Percentiles rank a stretch among this genome's conserved stretches.
Conservation (phyloP, 2,329 filamentous ascomycete genomes). For the Aspergillus cejpii region DNA sequence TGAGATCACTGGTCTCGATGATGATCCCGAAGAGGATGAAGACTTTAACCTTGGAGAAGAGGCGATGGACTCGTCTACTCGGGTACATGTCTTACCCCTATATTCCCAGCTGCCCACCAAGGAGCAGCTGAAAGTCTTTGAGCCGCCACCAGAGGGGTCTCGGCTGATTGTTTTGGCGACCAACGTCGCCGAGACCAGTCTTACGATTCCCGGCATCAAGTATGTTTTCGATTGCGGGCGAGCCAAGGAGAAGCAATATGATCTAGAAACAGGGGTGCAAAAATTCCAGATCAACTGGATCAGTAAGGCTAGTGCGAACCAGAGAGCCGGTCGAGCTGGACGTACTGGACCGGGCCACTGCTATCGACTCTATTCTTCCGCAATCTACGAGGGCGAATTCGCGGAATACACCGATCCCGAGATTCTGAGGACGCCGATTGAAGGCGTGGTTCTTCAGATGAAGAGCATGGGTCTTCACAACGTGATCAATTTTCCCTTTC, state of each 20-base stretch:
- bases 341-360: slow-evolving; percentile 94
- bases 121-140: slow-evolving; percentile 87
- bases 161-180: slow-evolving; percentile 86
- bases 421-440: slow-evolving; percentile 82
- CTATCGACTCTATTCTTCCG: slow-evolving; percentile 89
- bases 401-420: slow-evolving; percentile 80
- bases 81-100: slow-evolving; percentile 83
- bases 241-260: slow-evolving; percentile 85
- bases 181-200: slow-evolving; percentile 93
- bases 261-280: slow-evolving; percentile 82
- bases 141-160: slow-evolving; percentile 71
- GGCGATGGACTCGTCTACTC: slow-evolving; percentile 53
- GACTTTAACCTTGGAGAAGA: slow-evolving; percentile 62
- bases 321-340: slow-evolving; percentile 87
- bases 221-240: slow-evolving; percentile 95
- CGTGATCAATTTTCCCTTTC: slow-evolving; percentile 91
- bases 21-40: slow-evolving; percentile 55
- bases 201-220: slow-evolving; percentile 89
- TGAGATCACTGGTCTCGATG: slow-evolving; percentile 55
- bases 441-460: slow-evolving; percentile 84
- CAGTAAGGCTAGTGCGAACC: slow-evolving; percentile 90
- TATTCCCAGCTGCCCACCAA: slow-evolving; percentile 87
- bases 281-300: slow-evolving; percentile 95
- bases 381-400: slow-evolving; percentile 83
- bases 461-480: slow-evolving; percentile 91